A percentile compares a stretch with the other conserved stretches of the same genome.
Evolutionary conservation across 176 grass and related monocot species (phyloP).

Genomic region (Pharus latifolius): DNA sequence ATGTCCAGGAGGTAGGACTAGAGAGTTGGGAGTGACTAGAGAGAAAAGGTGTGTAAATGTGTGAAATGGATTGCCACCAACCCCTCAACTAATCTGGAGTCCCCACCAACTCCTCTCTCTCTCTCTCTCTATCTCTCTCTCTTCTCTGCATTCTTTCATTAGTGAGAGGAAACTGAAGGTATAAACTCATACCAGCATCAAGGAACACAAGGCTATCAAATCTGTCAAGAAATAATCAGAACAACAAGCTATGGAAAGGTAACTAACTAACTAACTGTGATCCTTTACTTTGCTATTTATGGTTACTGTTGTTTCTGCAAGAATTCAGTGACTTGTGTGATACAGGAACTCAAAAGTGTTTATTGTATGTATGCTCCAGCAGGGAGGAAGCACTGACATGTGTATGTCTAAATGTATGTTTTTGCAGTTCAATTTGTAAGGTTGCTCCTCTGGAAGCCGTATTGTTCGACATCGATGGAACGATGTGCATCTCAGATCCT

Average conservation of each 20-base stretch:
- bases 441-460: constrained; percentile 55
- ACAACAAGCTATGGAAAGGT: constrained; percentile 21
- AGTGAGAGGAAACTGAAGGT: no score
- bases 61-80: not conserved
- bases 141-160: no score
- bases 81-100: not conserved
- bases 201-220: not conserved
- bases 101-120: not conserved
- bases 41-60: no score
- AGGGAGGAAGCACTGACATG: no score
- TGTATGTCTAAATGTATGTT: not conserved
- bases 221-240: not conserved
- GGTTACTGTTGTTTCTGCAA: no score
- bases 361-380: no score
- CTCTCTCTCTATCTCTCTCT: no score
- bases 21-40: not conserved
- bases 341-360: no score
- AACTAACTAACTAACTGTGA: not conserved
- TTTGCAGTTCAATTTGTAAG: constrained; percentile 26
- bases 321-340: no score
- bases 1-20: not conserved
- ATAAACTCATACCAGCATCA: not conserved
- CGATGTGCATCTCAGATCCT: constrained; percentile 59
- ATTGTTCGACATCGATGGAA: constrained; percentile 84
- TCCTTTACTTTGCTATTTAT: no score